These are phyloP conservation scores for Paulinella micropora DNA, from an alignment of 78 protist species.

Conservation along the genomic window DNA sequence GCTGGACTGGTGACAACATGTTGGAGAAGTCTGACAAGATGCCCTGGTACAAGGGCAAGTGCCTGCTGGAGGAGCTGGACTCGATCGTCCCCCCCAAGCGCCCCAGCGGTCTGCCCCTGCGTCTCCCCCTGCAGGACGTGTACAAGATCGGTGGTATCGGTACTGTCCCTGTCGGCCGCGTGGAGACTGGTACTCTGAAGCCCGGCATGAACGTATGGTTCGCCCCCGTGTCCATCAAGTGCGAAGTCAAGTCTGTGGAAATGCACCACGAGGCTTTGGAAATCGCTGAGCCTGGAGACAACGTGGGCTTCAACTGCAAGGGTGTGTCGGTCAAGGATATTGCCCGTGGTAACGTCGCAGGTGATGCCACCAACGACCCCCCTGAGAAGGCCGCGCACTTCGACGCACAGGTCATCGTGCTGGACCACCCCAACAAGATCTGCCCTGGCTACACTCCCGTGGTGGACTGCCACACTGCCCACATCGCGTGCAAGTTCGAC, in stretches of 20 bases:
- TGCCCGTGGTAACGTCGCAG: slow-evolving; percentile 78
- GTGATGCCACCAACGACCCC: slow-evolving; percentile 72
- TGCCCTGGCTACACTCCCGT: slow-evolving; percentile 82
- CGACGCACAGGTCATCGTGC: slow-evolving; percentile 85
- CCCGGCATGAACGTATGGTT: slow-evolving; percentile 34
- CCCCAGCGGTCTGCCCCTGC: too few relatives aligned
- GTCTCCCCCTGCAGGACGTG: neutral
- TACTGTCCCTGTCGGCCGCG: neutral
- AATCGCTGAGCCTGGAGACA: slow-evolving; percentile 45
- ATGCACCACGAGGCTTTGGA: slow-evolving; percentile 43
- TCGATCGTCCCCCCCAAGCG: neutral
- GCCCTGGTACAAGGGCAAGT: slow-evolving; percentile 40
- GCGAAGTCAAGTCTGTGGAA: slow-evolving; percentile 47
- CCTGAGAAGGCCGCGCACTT: slow-evolving; percentile 58
- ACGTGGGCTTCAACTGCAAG: slow-evolving; percentile 44
- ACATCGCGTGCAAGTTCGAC: slow-evolving; percentile 82
- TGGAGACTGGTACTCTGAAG: slow-evolving; percentile 9
- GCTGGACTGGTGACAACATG: slow-evolving; percentile 58
- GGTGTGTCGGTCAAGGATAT: slow-evolving; percentile 73
- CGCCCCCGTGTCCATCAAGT: slow-evolving; percentile 34
- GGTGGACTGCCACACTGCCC: slow-evolving; percentile 92
- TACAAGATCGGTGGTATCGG: neutral
- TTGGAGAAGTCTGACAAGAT: slow-evolving; percentile 32
- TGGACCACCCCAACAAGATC: slow-evolving; percentile 91
- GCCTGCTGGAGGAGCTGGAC: neutral